Base-by-base conservation (phyloP, 768 basidiomycete genomes). In the Tephrocybe sp. region DNA sequence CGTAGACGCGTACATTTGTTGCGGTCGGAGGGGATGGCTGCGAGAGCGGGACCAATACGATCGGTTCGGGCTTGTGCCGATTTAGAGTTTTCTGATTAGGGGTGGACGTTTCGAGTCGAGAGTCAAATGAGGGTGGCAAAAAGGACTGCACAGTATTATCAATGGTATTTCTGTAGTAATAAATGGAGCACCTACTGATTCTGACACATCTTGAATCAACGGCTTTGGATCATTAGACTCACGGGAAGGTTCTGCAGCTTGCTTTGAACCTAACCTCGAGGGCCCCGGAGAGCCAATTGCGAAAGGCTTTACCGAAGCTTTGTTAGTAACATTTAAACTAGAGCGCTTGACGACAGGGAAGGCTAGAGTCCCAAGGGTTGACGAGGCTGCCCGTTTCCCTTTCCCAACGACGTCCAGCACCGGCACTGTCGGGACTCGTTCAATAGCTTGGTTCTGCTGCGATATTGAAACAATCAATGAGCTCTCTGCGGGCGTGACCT, bases 81-180 rank as follows among this genome's bases (percentile, higher is more conserved):
- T 30, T 34, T 9, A 44, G 35, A 40, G 58, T 46, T 41, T 59
- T 55, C 11, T 60, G 51, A 31, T 64, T 66, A 9, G 82, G 82
- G 4, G 82, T 84, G 2, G 82, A 84, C 22, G 79, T 82, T 30
- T 66, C 59, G 17, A 84, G 61, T 50, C 80, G 67, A 10, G 74
- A 68, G 26, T 78, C 76, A 56, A 83, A 83, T 6, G 82, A 83
- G 3, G 80, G 81, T 1, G 80, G 80, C 16, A 78, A 62, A 51
- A 74, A 79, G n/a, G 68, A 65, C 79, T 57, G 38, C 23, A 22
- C 35, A 43, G 23, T 43, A 19, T 41, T 30, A 45, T 58, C 16
- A 55, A 49, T 45, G 35, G 26, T 16, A 19, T 30, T 32, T 32
- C 7, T 31, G 32, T 19, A 40, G 40, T n/a, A 1, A 53, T 41